Base-by-base conservation (phyloP, 148 eudicot genomes). In the Diospyros kaki region DNA sequence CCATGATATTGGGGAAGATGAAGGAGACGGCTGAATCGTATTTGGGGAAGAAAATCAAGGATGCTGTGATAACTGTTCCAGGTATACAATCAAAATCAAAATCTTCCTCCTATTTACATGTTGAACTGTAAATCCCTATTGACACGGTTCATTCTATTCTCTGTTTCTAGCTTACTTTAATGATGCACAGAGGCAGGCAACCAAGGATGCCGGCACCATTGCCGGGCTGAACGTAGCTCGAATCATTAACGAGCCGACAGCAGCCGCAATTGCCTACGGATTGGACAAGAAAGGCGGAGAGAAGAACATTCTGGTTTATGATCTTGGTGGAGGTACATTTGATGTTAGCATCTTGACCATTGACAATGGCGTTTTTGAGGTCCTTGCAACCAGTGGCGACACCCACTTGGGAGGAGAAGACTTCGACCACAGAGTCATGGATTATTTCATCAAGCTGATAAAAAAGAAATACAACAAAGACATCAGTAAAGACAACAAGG, bases 361-460 rank as follows among this genome's bases (percentile, higher is more conserved):
- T 14, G 88, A 86, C 60, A 75, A 75, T 40, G 89, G 89, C 9
- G 84, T 86, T 41, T 86, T 86, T 46, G 86, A 86, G 81, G 86
- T 86, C 59, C 83, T 86, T 12, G 64, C 89, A 8, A 86, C 89
- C n/a, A 83, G 83, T 77, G 89, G 86, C 46, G 86, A 86, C 54
- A 86, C 89, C 77, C 89, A 86, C 38, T 83, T 83, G 66, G 89
- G 86, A 79, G 89, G 89, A 14, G 85, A 86, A 64, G 89, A 86
- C 67, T 86, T 86, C 28, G 87, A 84, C 50, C 87, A 86, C 14
- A 65, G 89, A 58, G 72, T 86, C 28, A 84, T 86, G 87, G 87
- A 84, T 9, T 82, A 84, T 46, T 86, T 86, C 81, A 86, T 86
- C 75, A 84, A 86, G 56, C 79, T 86, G 42, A 74, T 84, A 53